A percentile compares a stretch with the other conserved stretches of the same genome.
Conservation (phyloP, 805 yeast genomes). For the Teunomyces kruisii region DNA sequence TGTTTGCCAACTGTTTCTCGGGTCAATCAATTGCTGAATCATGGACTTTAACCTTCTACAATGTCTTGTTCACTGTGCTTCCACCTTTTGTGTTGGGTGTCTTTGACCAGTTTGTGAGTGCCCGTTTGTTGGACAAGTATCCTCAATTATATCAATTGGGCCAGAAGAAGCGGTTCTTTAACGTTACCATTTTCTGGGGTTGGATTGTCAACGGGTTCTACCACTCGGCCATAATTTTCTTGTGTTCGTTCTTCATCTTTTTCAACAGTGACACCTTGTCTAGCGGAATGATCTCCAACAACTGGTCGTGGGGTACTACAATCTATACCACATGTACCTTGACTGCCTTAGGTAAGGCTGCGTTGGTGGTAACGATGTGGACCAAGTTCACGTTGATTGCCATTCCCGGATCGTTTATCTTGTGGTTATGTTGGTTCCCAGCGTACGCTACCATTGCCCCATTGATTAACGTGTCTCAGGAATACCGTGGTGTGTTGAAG, state of each 20-base stretch:
- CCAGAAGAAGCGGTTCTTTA: conserved; percentile 83
- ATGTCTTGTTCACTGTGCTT: conserved; percentile 87
- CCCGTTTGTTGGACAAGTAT: conserved; percentile 83
- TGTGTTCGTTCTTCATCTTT: conserved; percentile 70
- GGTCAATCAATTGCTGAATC: conserved; percentile 97
- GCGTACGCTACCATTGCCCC: conserved; percentile 87
- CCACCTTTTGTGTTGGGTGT: conserved; percentile 97
- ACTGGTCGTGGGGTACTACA: conserved; percentile 95
- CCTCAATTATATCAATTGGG: conserved; percentile 93
- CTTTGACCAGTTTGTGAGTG: conserved; percentile 93
- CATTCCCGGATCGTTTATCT: conserved; percentile 86
- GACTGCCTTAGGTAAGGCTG: conserved; percentile 94
- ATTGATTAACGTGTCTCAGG: conserved; percentile 72
- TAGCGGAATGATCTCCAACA: conserved; percentile 73
- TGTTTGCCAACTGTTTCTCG: conserved; percentile 85
- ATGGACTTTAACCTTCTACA: conserved; percentile 96
- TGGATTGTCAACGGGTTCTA: conserved; percentile 96
- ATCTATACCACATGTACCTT: conserved; percentile 82
- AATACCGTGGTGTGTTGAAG: conserved; percentile 75
- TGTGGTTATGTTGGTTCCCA: conserved; percentile 89
- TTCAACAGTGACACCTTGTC: conserved; percentile 63
- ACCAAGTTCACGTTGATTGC: conserved; percentile 89
- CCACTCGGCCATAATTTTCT: conserved; percentile 83
- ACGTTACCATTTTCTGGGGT: conserved; percentile 91
- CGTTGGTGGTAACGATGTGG: conserved; percentile 88